These are phyloP conservation scores for Colletotrichum paranaense DNA, from an alignment of 2,329 filamentous ascomycete genomes.

Conservation along the genomic window DNA sequence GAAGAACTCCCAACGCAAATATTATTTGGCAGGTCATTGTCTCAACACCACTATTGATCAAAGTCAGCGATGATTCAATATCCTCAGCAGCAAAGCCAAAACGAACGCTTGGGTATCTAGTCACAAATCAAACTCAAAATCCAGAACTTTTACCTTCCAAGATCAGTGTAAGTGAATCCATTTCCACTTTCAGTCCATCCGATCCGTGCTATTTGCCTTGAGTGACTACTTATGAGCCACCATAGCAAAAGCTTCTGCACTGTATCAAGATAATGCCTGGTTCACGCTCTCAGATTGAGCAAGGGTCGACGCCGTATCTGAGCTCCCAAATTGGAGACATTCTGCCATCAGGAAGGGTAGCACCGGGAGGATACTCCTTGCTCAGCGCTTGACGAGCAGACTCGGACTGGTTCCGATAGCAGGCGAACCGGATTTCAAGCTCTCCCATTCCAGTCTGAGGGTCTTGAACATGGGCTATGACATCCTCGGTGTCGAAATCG, in stretches of 20 bases:
- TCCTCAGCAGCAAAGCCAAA: neutral
- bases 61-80: neutral
- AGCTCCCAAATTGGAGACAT: slow-evolving; percentile 38
- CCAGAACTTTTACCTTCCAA: neutral
- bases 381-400: slow-evolving; percentile 49
- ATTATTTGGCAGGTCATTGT: neutral
- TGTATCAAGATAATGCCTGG: fast-evolving
- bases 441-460: slow-evolving; percentile 41
- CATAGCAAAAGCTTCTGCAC: neutral
- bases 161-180: neutral
- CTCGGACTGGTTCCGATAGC: slow-evolving; percentile 66
- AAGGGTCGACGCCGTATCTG: slow-evolving; percentile 29
- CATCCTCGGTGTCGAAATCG: slow-evolving; percentile 59
- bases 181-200: neutral
- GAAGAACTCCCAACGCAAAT: neutral
- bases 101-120: neutral
- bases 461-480: slow-evolving; percentile 46
- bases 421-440: slow-evolving; percentile 65
- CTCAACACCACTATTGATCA: neutral
- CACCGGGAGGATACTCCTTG: slow-evolving; percentile 5
- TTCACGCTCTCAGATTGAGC: neutral
- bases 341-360: neutral
- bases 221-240: too few species aligned
- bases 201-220: neutral
- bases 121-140: neutral